Base-by-base conservation (phyloP, 2,329 filamentous ascomycete species). In the Lecanosticta acicola region DNA sequence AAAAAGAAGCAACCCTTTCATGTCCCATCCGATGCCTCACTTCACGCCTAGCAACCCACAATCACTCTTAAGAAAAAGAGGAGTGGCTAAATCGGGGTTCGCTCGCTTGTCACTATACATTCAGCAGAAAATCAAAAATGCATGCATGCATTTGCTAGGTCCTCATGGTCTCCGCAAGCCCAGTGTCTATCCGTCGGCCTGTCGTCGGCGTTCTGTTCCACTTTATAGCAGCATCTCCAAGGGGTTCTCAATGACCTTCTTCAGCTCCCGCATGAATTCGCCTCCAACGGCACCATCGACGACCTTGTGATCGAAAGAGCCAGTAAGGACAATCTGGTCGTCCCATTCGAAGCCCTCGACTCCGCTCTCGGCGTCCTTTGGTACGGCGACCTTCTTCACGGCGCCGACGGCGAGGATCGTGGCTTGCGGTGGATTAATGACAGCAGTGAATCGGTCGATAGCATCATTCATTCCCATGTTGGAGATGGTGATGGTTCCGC, bases 401-500 rank as follows among this genome's bases (percentile, higher is more conserved):
- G 89, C 94, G 63, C 94, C 93, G 49, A 98, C 87, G 45, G 93
- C 91, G 54, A 98, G 79, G 68, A 98, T 98, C 66, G 83, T 85
- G 44, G 93, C 87, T 76, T 98, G 94, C 43, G 93, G 93, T 57
- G 94, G 93, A 81, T 98, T 98, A 79, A 98, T 95, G 66, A 98
- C 86, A 59, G 93, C 93, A 42, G 93, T 97, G 75, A 98, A 98
- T 68, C 90, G 82, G 73, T 97, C 90, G 54, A 98, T 84, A 41
- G 93, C 91, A 39, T 83, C 66, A 80, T 98, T 98, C 93, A 98
- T 98, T 71, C 93, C 93, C 93, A 98, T 94, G 82, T 98, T 98
- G 75, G 87, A 94, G 73, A 98, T 97, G 70, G 91, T 96, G 74
- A 98, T 95, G 68, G 88, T 94, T 68, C 93, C 93, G 46, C 93